Evolutionary conservation across 139 green algal genomes (phyloP).

Genomic region (Spirogloea muscicola): DNA sequence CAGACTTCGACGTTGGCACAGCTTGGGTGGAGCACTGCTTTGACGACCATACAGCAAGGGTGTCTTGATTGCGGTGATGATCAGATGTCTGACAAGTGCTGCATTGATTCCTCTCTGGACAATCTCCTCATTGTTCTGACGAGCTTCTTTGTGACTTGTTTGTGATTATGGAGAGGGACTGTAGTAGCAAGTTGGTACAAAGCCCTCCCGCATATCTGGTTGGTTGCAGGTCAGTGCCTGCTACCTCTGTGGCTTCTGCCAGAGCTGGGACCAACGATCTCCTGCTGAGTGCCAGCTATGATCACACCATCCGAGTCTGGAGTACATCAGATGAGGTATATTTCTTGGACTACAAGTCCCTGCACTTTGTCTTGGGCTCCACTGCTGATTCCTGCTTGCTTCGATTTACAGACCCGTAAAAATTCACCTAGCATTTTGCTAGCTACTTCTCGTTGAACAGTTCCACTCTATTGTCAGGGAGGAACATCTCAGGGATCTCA

Average conservation of each 20-base stretch:
- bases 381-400: background rate
- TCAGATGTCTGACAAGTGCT: no score
- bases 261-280: background rate
- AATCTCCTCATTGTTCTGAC: background rate
- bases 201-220: background rate
- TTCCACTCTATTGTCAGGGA: background rate
- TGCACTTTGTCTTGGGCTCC: background rate
- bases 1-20: no score
- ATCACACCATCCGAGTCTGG: conserved; percentile 13
- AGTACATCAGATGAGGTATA: background rate
- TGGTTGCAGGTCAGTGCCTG: conserved; percentile 4
- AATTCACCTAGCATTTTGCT: background rate
- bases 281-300: background rate
- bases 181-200: background rate
- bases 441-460: background rate
- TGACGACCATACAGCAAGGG: no score
- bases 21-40: no score
- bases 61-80: no score
- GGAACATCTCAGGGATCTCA: background rate
- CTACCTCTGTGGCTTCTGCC: background rate
- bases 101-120: no score
- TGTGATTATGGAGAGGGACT: background rate
- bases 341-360: background rate
- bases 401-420: background rate
- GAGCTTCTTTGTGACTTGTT: no score